These are phyloP conservation scores for Ceratocystis diversiconidia DNA, from an alignment of 2,329 filamentous ascomycete species.

Conservation along the genomic window DNA sequence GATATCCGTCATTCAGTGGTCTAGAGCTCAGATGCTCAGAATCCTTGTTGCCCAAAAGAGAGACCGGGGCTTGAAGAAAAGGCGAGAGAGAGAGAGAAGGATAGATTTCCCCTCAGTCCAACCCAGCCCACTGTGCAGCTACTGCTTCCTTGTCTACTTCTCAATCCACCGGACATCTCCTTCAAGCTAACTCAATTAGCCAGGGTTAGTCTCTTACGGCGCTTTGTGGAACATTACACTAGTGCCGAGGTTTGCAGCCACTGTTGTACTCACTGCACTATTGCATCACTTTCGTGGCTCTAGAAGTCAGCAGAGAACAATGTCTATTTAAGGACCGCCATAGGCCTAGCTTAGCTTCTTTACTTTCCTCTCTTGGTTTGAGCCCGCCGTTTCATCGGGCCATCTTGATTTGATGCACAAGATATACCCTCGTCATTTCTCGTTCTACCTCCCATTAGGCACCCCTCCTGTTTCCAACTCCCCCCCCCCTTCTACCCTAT, in stretches of 20 bases:
- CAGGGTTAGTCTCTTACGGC: not conserved
- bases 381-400: not conserved
- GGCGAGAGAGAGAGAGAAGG: not conserved
- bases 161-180: conserved; percentile 5
- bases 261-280: not conserved
- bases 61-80: conserved; percentile 5
- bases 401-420: not conserved
- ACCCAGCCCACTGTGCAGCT: not conserved
- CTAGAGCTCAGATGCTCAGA: not conserved
- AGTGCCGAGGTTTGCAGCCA: not conserved
- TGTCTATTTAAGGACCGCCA: not conserved
- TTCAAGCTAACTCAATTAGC: not conserved
- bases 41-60: not conserved
- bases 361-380: not conserved
- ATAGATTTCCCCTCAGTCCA: not conserved
- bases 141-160: not conserved
- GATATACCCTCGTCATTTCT: not conserved
- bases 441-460: not conserved
- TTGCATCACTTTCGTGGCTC: not conserved
- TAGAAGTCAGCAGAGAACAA: not conserved
- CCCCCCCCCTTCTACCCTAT: not conserved
- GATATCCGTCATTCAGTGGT: not conserved
- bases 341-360: not conserved
- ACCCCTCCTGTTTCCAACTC: not conserved
- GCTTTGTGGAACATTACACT: not conserved